Evolutionary conservation across 2,329 filamentous ascomycete genomes (phyloP).

Genomic region (Catunica adiposa): DNA sequence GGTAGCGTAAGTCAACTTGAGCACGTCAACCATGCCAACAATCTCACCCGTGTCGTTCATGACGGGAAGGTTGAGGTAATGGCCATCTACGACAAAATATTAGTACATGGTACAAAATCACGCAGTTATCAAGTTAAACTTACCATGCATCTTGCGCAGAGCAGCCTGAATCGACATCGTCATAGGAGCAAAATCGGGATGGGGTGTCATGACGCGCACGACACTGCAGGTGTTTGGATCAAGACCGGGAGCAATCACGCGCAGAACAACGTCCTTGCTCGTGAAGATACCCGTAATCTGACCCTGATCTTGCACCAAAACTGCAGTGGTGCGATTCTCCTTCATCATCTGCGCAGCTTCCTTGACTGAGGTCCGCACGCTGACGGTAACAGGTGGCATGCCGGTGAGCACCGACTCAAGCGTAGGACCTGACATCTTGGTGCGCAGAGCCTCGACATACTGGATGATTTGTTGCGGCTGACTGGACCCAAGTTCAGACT

Average conservation of each 20-base stretch:
- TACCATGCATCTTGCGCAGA: slow-evolving; percentile 96
- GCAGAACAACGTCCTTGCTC: slow-evolving; percentile 95
- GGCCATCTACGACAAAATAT: slow-evolving; percentile 50
- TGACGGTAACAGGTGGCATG: slow-evolving; percentile 82
- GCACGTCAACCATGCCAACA: slow-evolving; percentile 96
- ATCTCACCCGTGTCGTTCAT: slow-evolving; percentile 98
- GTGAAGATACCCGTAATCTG: slow-evolving; percentile 98
- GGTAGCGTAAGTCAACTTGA: slow-evolving; percentile 95
- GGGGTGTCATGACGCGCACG: slow-evolving; percentile 96
- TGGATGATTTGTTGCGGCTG: slow-evolving; percentile 98
- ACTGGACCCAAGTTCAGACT: slow-evolving; percentile 86
- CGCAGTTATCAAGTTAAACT: slow-evolving; percentile 23
- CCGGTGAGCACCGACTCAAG: slow-evolving; percentile 88
- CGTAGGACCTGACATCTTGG: slow-evolving; percentile 96
- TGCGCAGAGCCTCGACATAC: slow-evolving; percentile 87
- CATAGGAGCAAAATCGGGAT: slow-evolving; percentile 94
- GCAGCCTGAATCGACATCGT: slow-evolving; percentile 99
- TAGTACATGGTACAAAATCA: not conserved
- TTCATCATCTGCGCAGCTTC: slow-evolving; percentile 95
- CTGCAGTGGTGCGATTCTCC: slow-evolving; percentile 93
- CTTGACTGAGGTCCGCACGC: slow-evolving; percentile 87
- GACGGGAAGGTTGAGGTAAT: slow-evolving; percentile 93
- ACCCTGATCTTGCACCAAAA: slow-evolving; percentile 90
- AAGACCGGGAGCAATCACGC: slow-evolving; percentile 90
- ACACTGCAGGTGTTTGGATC: slow-evolving; percentile 93